These are phyloP conservation scores for Macrotyloma uniflorum DNA, from an alignment of 306 rosid species.

Conservation along the genomic window DNA sequence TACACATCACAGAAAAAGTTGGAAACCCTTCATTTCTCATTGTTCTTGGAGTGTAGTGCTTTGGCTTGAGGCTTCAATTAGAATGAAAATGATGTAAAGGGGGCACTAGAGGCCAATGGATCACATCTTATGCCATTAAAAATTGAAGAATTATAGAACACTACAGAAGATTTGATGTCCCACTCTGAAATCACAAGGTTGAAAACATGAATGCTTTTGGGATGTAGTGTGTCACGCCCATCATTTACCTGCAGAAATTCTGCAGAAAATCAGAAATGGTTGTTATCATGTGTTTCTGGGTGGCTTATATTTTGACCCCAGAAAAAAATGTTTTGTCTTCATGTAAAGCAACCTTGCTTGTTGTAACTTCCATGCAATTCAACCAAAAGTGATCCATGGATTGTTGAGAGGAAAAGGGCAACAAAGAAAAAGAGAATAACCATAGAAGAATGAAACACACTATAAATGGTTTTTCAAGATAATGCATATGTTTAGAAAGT, in stretches of 20 bases:
- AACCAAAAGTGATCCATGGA: background rate
- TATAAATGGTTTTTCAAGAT: too few relatives aligned
- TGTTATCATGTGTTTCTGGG: conserved; percentile 44
- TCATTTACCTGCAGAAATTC: conserved; percentile 17
- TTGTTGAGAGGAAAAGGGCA: background rate
- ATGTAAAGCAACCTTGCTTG: conserved; percentile 43
- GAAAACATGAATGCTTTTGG: conserved; percentile 47
- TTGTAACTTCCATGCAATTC: conserved; percentile 5
- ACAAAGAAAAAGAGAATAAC: background rate
- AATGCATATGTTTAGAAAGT: too few relatives aligned
- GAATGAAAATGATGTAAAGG: conserved; percentile 20
- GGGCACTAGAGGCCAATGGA: background rate
- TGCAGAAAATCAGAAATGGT: conserved; percentile 17
- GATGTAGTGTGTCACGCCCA: conserved; percentile 22
- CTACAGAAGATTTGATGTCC: conserved; percentile 49
- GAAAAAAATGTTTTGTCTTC: conserved; percentile 41
- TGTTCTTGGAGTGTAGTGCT: conserved; percentile 33
- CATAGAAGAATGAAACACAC: too few relatives aligned
- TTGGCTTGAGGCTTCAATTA: conserved; percentile 42
- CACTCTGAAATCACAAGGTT: conserved; percentile 44
- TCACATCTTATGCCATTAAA: background rate
- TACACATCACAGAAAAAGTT: conserved; percentile 35
- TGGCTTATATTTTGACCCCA: conserved; percentile 45
- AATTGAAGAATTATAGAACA: background rate
- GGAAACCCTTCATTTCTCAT: conserved; percentile 16